These are phyloP conservation scores for sorghum (Sorghum bicolor) DNA, from an alignment of 176 grass and related monocot species.

Conservation along the genomic window Sorghum_bicolor_NCBIv3 NC_012870.2:2478501-2479000, in stretches of 20 bases:
- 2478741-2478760: neutral
- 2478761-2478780: neutral
- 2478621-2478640: no score
- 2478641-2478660: neutral
- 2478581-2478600: neutral
- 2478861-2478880: neutral
- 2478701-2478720: neutral
- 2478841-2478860: neutral
- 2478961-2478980: neutral
- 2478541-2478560: neutral
- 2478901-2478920: neutral
- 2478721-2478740: neutral
- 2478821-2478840: neutral
- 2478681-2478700: neutral
- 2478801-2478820: neutral
- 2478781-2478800: neutral
- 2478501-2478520: no score
- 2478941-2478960: neutral
- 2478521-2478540: neutral
- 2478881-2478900: neutral
- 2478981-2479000: neutral
- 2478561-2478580: neutral
- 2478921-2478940: neutral
- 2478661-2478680: no score
- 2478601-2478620: neutral